Evolutionary conservation across 208 protist genomes (phyloP), one percentile per base, ranked within the genome.

Genomic region (Trypanosoma theileri): DNA sequence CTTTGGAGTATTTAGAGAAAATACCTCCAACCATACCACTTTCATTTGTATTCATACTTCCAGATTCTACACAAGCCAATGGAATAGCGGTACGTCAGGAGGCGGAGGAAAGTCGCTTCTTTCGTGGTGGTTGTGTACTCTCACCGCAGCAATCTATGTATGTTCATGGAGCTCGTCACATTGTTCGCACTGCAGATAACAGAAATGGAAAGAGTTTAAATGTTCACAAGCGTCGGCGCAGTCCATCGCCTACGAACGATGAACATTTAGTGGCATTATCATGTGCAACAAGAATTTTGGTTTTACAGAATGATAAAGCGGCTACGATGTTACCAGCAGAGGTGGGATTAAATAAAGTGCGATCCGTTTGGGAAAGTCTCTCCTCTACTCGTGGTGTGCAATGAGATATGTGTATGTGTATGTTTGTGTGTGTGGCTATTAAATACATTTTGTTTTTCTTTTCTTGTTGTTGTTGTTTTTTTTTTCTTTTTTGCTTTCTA

Each of bases 211-310:
- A 35, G 6, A 35, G 19, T 24, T 51, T 0, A n/a, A 44, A 16
- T 11, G 42, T 2, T 10, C 50, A 40, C 19, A 58, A 67, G 28
- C 46, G 51, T 8, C 31, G 10, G 42, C 24, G 16, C 0, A 0
- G 16, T 12, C 3, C 14, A n/a, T 48, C 44, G 19, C 45, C 12
- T 41, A 1, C 14, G 0, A 10, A 24, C 9, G 55, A 58, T 4
- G 65, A 59, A 28, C 16, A 56, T 13, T 55, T 84, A 31, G 54
- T 84, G 10, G 44, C 59, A 26, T 52, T 84, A 22, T 80, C 70
- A 11, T 84, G 79, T 50, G 54, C 79, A 3, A 84, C 73, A 24
- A 67, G 69, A 19, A n/a, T 84, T 8, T 52, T 84, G 28, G 67
- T 84, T 26, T 7, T 84, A 63, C 79, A 84, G 46, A 67, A 77